These are phyloP conservation scores for Phytophthora hybrid DNA, from an alignment of 352 stramenopile genomes.

Conservation along the genomic window DNA sequence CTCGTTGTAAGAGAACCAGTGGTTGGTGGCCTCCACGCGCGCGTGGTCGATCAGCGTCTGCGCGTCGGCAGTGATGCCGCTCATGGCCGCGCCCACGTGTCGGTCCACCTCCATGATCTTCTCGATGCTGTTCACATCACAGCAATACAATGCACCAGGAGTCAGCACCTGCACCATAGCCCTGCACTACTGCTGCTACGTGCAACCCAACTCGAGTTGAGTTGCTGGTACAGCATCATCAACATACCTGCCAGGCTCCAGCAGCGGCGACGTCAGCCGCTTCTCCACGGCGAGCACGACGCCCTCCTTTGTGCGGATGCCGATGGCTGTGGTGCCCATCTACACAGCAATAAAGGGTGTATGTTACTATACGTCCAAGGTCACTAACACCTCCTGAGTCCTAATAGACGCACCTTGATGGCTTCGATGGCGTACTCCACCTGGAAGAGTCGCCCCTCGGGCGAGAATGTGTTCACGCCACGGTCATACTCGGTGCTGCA, in stretches of 20 bases:
- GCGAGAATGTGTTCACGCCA: conserved; percentile 99
- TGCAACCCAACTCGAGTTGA: not conserved
- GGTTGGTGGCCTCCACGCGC: conserved; percentile 98
- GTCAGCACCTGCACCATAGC: not conserved
- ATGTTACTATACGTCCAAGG: not conserved
- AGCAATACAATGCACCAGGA: conserved; percentile 5
- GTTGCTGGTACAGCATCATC: not conserved
- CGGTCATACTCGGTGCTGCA: conserved; percentile 98
- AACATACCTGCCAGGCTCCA: conserved; percentile 92
- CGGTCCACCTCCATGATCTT: conserved; percentile 99
- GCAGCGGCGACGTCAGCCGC: conserved; percentile 95
- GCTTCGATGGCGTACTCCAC: conserved; percentile 99
- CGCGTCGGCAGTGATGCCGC: conserved; percentile 98
- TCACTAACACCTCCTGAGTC: not conserved
- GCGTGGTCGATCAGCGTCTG: conserved; percentile 99
- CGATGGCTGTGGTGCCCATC: conserved; percentile 98
- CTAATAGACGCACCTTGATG: conserved; percentile 89
- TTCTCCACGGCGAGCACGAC: conserved; percentile 99
- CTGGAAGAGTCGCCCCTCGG: conserved; percentile 99
- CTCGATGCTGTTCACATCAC: conserved; percentile 90
- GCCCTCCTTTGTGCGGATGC: conserved; percentile 97
- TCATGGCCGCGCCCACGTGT: conserved; percentile 99
- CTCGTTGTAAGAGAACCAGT: conserved; percentile 99
- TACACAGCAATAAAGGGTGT: conserved; percentile 31
- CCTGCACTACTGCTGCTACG: not conserved